Evolutionary conservation across 2,329 filamentous ascomycete species (phyloP).

Genomic region (Neopestalotiopsis clavispora): DNA sequence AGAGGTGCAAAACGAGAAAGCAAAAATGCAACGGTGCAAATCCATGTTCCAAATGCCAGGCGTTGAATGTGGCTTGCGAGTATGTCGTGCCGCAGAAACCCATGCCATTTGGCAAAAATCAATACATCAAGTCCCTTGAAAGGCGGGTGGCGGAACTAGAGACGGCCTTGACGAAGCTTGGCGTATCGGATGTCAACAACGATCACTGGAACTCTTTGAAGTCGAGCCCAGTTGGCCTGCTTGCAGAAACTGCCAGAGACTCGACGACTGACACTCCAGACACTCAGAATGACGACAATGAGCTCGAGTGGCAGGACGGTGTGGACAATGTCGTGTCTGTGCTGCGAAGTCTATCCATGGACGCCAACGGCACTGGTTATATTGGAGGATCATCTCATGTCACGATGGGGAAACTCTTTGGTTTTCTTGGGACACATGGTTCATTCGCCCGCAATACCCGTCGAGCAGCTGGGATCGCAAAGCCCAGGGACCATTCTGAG

Average conservation of each 20-base stretch:
- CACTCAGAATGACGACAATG: not conserved
- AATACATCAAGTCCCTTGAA: constrained; percentile 17
- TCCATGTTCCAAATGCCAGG: constrained; percentile 18
- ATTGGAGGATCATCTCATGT: constrained; percentile 17
- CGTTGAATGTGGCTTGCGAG: constrained; percentile 15
- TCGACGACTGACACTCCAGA: constrained; percentile 5
- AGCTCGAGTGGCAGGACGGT: constrained; percentile 40
- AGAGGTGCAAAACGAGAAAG: constrained; percentile 20
- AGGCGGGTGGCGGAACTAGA: constrained; percentile 20
- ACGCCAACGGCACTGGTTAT: constrained; percentile 26
- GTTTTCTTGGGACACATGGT: constrained; percentile 4
- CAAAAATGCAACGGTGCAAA: constrained; percentile 19
- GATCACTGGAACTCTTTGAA: constrained; percentile 16
- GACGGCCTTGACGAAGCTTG: constrained; percentile 13
- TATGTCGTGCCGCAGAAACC: constrained; percentile 21
- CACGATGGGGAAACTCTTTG: constrained; percentile 17
- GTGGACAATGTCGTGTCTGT: constrained; percentile 70
- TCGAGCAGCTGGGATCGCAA: not conserved
- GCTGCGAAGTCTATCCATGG: constrained; percentile 50
- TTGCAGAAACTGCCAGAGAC: not conserved
- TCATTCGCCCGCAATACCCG: not conserved
- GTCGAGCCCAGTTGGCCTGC: not conserved
- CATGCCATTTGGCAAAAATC: constrained; percentile 22
- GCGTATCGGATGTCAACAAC: constrained; percentile 17
- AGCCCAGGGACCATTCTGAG: not conserved